Conservation (phyloP, 2,329 filamentous ascomycete species). For the Cytospora leucostoma region DNA sequence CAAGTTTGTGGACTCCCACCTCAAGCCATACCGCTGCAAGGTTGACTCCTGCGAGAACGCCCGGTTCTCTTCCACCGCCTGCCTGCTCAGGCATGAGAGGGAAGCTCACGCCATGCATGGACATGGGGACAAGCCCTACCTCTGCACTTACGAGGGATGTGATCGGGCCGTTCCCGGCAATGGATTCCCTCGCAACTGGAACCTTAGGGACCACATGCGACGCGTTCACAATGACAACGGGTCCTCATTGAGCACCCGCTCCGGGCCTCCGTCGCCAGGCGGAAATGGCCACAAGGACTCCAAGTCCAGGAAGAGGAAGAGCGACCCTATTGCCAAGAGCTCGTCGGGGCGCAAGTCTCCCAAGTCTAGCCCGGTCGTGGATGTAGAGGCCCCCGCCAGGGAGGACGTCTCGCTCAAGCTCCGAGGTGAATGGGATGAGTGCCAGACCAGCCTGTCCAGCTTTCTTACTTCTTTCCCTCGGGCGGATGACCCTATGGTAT, state of each 20-base stretch:
- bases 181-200: conserved; percentile 94
- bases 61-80: conserved; percentile 92
- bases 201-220: conserved; percentile 95
- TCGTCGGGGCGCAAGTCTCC: conserved; percentile 52
- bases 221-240: conserved; percentile 76
- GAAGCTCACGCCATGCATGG: conserved; percentile 96
- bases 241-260: conserved; percentile 36
- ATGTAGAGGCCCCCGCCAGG: conserved; percentile 38
- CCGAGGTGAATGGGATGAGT: conserved; percentile 59
- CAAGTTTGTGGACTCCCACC: conserved; percentile 95
- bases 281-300: conserved; percentile 36
- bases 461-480: conserved; percentile 54
- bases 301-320: conserved; percentile 62
- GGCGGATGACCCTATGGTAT: conserved; percentile 54
- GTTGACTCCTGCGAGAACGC: conserved; percentile 78
- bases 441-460: conserved; percentile 63
- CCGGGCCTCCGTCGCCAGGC: conserved; percentile 30
- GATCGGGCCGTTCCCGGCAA: conserved; percentile 80
- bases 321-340: conserved; percentile 47
- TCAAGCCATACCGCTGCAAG: conserved; percentile 97
- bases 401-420: conserved; percentile 44
- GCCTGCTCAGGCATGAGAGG: conserved; percentile 89
- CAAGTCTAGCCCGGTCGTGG: conserved; percentile 30
- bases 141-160: conserved; percentile 85
- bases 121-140: conserved; percentile 87